phyloP scores from a whole-genome alignment of 257 asterid genomes.

The Marsdenia floribunda region DNA sequence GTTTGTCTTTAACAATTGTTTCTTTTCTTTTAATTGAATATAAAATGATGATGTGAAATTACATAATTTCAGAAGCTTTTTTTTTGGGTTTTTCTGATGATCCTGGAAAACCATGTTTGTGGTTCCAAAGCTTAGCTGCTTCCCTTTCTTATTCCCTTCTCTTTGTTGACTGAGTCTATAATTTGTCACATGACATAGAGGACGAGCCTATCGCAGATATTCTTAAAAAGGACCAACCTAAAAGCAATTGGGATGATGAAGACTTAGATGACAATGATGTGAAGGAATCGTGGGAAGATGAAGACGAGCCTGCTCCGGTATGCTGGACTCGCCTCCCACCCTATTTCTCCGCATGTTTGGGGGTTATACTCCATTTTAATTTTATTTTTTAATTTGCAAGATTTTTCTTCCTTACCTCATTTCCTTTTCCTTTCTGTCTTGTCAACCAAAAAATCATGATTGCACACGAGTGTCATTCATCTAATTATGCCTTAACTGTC shows the following conservation, averaged over 20 bases:
- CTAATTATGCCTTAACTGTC: background rate
- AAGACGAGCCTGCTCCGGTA: conserved; percentile 71
- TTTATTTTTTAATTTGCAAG: background rate
- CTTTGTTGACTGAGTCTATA: conserved; percentile 3
- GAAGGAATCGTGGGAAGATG: conserved; percentile 98
- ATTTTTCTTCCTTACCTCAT: background rate
- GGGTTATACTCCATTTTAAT: background rate
- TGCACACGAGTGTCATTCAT: background rate
- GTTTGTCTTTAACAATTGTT: background rate
- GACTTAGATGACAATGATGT: conserved; percentile 66
- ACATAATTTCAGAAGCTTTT: background rate
- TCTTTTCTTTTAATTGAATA: background rate
- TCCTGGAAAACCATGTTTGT: background rate
- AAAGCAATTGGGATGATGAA: conserved; percentile 80
- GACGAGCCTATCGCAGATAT: conserved; percentile 60
- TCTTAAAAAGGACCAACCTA: conserved; percentile 45
- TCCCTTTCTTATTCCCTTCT: background rate
- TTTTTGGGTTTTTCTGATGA: background rate
- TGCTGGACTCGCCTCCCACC: background rate
- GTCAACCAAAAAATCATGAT: background rate
- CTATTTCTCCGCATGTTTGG: too few relatives aligned
- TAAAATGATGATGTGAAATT: conserved; percentile 3
- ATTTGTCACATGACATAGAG: conserved; percentile 40
- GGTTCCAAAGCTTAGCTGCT: background rate
- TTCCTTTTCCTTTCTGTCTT: background rate